Evolutionary conservation across 2,329 filamentous ascomycete genomes (phyloP).

Genomic region (Chaetothyriales sp.): DNA sequence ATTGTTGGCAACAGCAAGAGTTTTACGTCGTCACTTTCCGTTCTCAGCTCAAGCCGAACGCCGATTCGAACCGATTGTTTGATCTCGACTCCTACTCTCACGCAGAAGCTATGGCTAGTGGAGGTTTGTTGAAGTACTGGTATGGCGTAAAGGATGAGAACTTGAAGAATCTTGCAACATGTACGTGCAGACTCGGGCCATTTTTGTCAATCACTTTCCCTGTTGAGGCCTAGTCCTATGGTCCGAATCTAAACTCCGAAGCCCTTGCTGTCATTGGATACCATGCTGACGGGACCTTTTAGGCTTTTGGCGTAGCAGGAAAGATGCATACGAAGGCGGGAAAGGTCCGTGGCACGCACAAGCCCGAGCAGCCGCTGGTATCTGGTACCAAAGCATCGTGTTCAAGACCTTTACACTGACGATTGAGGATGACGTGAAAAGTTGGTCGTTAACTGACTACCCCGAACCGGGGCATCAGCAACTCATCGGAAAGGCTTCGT

Average conservation of each 20-base stretch:
- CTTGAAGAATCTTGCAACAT: conserved; percentile 68
- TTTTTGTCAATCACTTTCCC: not conserved
- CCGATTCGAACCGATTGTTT: conserved; percentile 53
- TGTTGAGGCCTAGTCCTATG: not conserved
- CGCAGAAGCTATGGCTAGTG: conserved; percentile 62
- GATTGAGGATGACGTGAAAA: conserved; percentile 48
- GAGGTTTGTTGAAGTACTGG: conserved; percentile 86
- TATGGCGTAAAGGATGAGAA: conserved; percentile 59
- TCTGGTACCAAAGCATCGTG: conserved; percentile 48
- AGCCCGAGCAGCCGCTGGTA: conserved; percentile 34
- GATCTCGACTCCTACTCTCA: conserved; percentile 65
- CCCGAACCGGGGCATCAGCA: not conserved
- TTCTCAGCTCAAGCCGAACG: conserved; percentile 52
- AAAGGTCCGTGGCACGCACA: conserved; percentile 41
- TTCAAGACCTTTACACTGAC: conserved; percentile 49
- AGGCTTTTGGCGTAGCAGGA: conserved; percentile 49
- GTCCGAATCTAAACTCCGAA: too few species aligned
- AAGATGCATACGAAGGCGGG: conserved; percentile 47
- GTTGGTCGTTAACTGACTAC: conserved; percentile 34
- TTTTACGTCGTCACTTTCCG: conserved; percentile 82
- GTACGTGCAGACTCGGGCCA: conserved; percentile 26
- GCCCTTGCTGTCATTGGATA: too few species aligned
- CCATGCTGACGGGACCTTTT: conserved; percentile 15
- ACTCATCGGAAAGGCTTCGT: too few species aligned
- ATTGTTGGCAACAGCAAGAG: conserved; percentile 43